Evolutionary conservation across 805 yeast species (phyloP).

Genomic region (Saturnispora ahearnii): DNA sequence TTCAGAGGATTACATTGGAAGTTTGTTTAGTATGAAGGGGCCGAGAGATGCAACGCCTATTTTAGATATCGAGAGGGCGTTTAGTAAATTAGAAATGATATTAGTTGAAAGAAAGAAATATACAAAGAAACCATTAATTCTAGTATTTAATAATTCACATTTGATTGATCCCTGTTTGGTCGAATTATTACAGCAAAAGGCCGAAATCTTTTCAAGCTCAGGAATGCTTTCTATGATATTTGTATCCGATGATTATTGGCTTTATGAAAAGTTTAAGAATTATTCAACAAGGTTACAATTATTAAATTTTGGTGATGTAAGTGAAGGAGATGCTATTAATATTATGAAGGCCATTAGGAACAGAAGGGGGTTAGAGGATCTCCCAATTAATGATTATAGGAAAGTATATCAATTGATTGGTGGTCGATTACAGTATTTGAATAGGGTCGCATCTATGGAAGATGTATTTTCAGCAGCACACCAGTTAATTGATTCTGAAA

Average conservation of each 20-base stretch:
- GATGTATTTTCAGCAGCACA: constrained; percentile 57
- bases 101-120: constrained; percentile 42
- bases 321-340: constrained; percentile 42
- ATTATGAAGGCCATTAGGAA: constrained; percentile 46
- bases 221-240: constrained; percentile 59
- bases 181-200: constrained; percentile 74
- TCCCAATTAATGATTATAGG: constrained; percentile 27
- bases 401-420: constrained; percentile 63
- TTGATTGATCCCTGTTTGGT: constrained; percentile 64
- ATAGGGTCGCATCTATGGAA: constrained; percentile 54
- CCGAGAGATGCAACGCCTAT: constrained; percentile 81
- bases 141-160: constrained; percentile 69
- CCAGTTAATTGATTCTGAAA: constrained; percentile 65
- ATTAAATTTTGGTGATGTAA: constrained; percentile 57
- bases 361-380: constrained; percentile 31
- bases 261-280: constrained; percentile 64
- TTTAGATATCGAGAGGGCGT: constrained; percentile 75
- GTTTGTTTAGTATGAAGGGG: constrained; percentile 70
- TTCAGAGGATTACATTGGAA: constrained; percentile 77
- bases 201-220: constrained; percentile 67
- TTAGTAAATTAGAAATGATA: constrained; percentile 63
- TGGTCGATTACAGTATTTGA: constrained; percentile 76
- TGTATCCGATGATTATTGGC: constrained; percentile 82
- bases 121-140: constrained; percentile 47
- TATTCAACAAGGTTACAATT: constrained; percentile 70